phyloP scores from a whole-genome alignment of 1,139 yeast species.

The Lodderomyces margitis region DNA sequence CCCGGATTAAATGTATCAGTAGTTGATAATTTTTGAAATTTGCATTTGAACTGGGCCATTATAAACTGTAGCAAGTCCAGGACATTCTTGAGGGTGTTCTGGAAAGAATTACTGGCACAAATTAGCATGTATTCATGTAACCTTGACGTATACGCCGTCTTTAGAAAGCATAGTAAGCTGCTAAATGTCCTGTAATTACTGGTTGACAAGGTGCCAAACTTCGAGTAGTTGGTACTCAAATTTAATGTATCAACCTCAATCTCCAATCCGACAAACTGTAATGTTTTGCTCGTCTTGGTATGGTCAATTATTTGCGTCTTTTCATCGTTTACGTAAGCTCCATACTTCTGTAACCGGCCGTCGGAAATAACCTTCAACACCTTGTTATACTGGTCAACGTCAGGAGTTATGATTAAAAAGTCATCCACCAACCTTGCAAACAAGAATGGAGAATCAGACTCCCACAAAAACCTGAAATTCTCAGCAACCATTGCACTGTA shows the following conservation, averaged over 20 bases:
- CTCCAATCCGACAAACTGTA: slow-evolving; percentile 35
- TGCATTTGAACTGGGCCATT: slow-evolving; percentile 9
- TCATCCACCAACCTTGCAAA: slow-evolving; percentile 81
- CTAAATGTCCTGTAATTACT: slow-evolving; percentile 13
- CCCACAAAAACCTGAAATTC: slow-evolving; percentile 29
- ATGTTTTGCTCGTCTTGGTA: slow-evolving; percentile 4
- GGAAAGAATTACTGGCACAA: slow-evolving; percentile 6
- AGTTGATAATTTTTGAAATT: slow-evolving; percentile 7
- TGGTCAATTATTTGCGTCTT: slow-evolving; percentile 43
- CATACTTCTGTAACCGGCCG: slow-evolving; percentile 43
- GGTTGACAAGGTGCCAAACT: slow-evolving; percentile 8
- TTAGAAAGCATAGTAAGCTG: slow-evolving; percentile 16
- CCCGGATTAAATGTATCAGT: slow-evolving; percentile 10
- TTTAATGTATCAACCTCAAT: slow-evolving; percentile 22
- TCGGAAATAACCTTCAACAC: slow-evolving; percentile 18
- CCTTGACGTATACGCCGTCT: slow-evolving; percentile 15
- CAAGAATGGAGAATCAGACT: slow-evolving; percentile 25
- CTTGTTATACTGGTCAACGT: slow-evolving; percentile 18
- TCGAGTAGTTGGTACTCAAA: slow-evolving; percentile 12
- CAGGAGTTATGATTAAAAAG: slow-evolving; percentile 64
- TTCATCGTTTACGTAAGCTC: slow-evolving; percentile 54
- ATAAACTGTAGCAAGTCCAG: slow-evolving; percentile 9
- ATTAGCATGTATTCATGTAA: slow-evolving; percentile 13
- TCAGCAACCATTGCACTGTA: slow-evolving; percentile 62
- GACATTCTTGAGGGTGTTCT: slow-evolving; percentile 10